A percentile compares a stretch with the other conserved stretches of the same genome.
Evolutionary conservation across 305 asterid genomes (phyloP).

Genomic region (Fraxinus ornus): DNA sequence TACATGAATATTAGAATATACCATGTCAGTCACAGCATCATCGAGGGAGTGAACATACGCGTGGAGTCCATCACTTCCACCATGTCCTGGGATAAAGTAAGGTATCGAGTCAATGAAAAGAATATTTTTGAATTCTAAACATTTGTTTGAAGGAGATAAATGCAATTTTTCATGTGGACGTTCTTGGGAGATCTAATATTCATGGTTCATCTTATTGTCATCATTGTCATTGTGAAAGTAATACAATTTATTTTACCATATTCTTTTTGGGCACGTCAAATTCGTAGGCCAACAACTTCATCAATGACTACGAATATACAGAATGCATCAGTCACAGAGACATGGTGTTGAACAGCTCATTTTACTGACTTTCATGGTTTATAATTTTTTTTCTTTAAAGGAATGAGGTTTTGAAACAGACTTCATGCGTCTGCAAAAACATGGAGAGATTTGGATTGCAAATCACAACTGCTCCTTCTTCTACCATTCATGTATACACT

Average conservation of each 20-base stretch:
- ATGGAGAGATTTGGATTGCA: background rate
- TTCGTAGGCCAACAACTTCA: background rate
- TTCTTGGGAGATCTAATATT: background rate
- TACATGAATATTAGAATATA: conserved; percentile 26
- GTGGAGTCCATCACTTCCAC: conserved; percentile 95
- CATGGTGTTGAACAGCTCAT: background rate
- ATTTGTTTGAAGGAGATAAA: background rate
- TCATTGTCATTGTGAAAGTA: background rate
- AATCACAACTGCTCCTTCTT: conserved; percentile 32
- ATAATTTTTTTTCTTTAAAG: background rate
- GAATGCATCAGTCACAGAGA: background rate
- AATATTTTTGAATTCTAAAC: background rate
- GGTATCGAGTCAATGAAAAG: background rate
- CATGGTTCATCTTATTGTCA: background rate
- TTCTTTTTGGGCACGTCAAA: background rate
- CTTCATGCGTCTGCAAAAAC: background rate
- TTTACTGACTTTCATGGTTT: background rate
- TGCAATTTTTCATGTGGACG: background rate
- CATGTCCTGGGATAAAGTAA: conserved; percentile 62
- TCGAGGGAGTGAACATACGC: conserved; percentile 87
- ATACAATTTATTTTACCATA: background rate
- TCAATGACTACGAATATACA: background rate
- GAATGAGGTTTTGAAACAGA: background rate
- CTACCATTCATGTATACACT: conserved; percentile 29
- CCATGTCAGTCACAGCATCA: conserved; percentile 74